Conservation (phyloP, 2,329 filamentous ascomycete species). For the Clonostachys solani region DNA sequence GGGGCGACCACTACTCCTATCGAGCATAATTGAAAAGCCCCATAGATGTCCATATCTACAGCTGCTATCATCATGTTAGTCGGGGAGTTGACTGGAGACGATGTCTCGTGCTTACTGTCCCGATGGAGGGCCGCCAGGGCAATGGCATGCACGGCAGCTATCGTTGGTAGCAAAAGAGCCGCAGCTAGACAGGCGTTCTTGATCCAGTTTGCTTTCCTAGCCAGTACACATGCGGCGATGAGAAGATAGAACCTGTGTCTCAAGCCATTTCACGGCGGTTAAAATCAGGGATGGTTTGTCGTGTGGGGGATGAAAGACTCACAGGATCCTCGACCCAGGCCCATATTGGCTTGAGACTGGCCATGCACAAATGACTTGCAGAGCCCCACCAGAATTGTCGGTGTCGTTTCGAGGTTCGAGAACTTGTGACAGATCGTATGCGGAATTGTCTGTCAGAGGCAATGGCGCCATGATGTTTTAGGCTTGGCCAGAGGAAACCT, state of each 20-base stretch:
- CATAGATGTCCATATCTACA: slow-evolving; percentile 65
- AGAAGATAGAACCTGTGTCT: slow-evolving; percentile 55
- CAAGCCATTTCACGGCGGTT: not conserved
- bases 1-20: slow-evolving; percentile 63
- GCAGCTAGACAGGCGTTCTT: slow-evolving; percentile 60
- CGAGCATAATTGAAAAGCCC: slow-evolving; percentile 63
- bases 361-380: slow-evolving; percentile 50
- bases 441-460: too few species aligned
- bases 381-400: not conserved
- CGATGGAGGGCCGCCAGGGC: slow-evolving; percentile 55
- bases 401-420: not conserved
- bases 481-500: too few species aligned
- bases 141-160: slow-evolving; percentile 60
- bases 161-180: slow-evolving; percentile 57
- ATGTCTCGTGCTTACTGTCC: slow-evolving; percentile 37
- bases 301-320: slow-evolving; percentile 13
- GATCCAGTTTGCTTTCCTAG: slow-evolving; percentile 58
- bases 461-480: too few species aligned
- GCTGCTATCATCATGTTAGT: slow-evolving; percentile 35
- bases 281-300: not conserved
- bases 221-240: slow-evolving; percentile 58
- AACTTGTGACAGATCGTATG: not conserved
- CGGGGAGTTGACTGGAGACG: not conserved
- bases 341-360: slow-evolving; percentile 55
- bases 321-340: slow-evolving; percentile 46